Evolutionary conservation across 805 yeast species (phyloP), one percentile per base, ranked within the genome.

Genomic region (Lipomyces yamadae): DNA sequence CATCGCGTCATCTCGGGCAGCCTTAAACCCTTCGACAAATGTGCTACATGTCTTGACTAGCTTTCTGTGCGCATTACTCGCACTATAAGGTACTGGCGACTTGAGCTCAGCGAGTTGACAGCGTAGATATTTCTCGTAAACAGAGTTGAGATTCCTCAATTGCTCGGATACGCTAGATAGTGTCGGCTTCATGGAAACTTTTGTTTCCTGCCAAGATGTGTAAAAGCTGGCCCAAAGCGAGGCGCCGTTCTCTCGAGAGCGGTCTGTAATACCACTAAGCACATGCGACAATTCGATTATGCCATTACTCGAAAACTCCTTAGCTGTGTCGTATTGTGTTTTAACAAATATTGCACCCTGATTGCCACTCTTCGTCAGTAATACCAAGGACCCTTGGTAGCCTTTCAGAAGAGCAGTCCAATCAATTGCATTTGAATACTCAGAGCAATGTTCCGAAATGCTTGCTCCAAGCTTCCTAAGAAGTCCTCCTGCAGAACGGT

Each of bases 21-120:
- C n/a, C 56, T 56, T 33, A 32, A 56, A 24, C 4, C 48, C 48
- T 13, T 56, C 59, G 32, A 56, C 18, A 33, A 56, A 56, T 24
- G 24, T 52, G 55, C 15, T 29, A 52, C 15, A 6, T 15, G 18
- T 34, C 55, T 52, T 15, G 18, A 6, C n/a, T n/a, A 32, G 15
- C 55, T 15, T 52, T 52, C 55, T 18, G 34, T 52, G 34, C 15
- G 34, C 55, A 52, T 29, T 52, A 29, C 15, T n/a, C n/a, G 34
- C 55, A 3, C 13, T 52, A 29, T 24, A 24, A 24, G 48, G 5
- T 10, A 42, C 24, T 13, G 24, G n/a, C 24, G 48, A 42, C 48
- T 42, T 42, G 48, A 42, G 18, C 8, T n/a, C 48, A 8, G 6
- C 48, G n/a, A 15, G 15, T 42, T 42, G 15, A 42, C n/a, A 42